A percentile compares a stretch with the other conserved stretches of the same genome.
Evolutionary conservation across 768 basidiomycete species (phyloP).

Genomic region (Boletus rubropictus): DNA sequence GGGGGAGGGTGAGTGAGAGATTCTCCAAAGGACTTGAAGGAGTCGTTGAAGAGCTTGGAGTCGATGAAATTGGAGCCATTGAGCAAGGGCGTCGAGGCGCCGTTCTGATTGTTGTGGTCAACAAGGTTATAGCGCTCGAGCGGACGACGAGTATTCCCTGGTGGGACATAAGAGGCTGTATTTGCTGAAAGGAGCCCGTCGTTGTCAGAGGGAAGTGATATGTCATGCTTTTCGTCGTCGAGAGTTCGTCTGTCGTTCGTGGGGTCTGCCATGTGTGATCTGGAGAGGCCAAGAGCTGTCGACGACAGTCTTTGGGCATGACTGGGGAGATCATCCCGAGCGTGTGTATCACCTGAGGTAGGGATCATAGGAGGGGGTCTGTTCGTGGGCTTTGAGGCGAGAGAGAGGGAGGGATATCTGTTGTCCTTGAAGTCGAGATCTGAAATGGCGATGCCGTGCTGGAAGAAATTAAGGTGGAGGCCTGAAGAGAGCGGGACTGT

Average conservation of each 20-base stretch:
- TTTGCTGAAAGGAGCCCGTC: conserved; percentile 24
- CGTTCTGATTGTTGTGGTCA: conserved; percentile 27
- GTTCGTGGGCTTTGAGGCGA: conserved; percentile 20
- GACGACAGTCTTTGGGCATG: conserved; percentile 13
- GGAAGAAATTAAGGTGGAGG: conserved; percentile 40
- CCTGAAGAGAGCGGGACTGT: conserved; percentile 29
- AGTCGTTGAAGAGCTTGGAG: conserved; percentile 26
- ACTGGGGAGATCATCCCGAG: conserved; percentile 19
- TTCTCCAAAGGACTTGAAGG: conserved; percentile 30
- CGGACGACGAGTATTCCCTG: conserved; percentile 42
- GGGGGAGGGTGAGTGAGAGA: conserved; percentile 20
- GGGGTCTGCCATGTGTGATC: conserved; percentile 13
- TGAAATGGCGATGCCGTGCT: conserved; percentile 47
- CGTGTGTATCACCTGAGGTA: conserved; percentile 23
- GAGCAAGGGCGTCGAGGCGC: conserved; percentile 15
- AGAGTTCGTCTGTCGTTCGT: conserved; percentile 20
- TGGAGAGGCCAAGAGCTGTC: conserved; percentile 10
- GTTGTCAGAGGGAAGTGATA: conserved; percentile 11
- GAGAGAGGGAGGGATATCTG: conserved; percentile 43
- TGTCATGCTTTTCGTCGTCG: conserved; percentile 22
- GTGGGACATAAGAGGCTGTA: conserved; percentile 41
- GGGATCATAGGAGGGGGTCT: conserved; percentile 29
- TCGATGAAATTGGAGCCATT: conserved; percentile 25
- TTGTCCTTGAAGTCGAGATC: conserved; percentile 62
- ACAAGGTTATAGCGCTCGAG: conserved; percentile 51